phyloP scores from a whole-genome alignment of 2,329 filamentous ascomycete species.

The Bipolaris cookei region DNA sequence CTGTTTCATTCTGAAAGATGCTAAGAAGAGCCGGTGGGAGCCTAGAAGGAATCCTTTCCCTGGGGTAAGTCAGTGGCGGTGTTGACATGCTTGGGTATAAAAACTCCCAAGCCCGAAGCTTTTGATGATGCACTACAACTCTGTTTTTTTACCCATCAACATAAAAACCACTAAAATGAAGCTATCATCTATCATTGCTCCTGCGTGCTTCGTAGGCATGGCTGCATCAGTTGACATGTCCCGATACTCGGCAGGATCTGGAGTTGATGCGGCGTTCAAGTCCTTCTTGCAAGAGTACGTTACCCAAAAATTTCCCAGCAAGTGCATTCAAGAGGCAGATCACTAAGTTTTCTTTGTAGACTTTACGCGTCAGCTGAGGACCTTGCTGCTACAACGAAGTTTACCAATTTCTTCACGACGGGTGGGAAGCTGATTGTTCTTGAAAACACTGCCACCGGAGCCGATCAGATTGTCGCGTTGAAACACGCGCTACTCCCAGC shows the following conservation, averaged over 20 bases:
- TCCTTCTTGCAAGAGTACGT: conserved; percentile 5
- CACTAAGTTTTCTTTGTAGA: background rate
- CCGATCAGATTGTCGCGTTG: conserved; percentile 8
- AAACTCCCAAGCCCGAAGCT: background rate
- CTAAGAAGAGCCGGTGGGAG: too few species aligned
- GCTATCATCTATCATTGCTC: background rate
- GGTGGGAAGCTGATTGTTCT: conserved; percentile 8
- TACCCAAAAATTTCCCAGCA: background rate
- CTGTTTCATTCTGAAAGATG: too few species aligned
- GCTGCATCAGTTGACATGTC: conserved; percentile 10
- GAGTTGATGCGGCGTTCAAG: conserved; percentile 3
- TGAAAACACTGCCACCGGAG: background rate
- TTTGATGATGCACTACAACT: background rate
- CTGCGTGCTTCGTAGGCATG: conserved; percentile 4
- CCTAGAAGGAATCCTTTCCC: too few species aligned
- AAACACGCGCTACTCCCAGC: conserved; percentile 4
- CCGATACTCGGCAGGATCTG: conserved; percentile 1
- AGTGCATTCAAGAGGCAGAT: background rate
- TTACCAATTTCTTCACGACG: conserved; percentile 9
- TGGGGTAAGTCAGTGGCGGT: background rate
- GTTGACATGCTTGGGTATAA: background rate
- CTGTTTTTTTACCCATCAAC: background rate
- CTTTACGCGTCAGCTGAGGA: conserved; percentile 10
- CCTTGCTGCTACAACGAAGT: conserved; percentile 3
- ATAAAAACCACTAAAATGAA: conserved; percentile 1